Evolutionary conservation across 2,329 filamentous ascomycete genomes (phyloP).

Genomic region (Xylaria sp.): DNA sequence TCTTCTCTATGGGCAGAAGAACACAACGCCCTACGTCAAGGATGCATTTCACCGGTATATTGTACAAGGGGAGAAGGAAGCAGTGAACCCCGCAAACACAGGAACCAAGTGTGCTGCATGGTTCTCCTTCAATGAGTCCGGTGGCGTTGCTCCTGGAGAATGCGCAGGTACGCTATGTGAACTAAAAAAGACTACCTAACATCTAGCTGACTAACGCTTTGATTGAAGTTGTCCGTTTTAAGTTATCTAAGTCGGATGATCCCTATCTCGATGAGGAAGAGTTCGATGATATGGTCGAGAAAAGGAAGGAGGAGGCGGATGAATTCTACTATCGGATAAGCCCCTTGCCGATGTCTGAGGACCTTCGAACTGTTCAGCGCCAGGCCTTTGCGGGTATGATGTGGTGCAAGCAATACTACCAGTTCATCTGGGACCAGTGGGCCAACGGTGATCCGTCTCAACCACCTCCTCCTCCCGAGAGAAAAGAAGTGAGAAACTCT

Average conservation of each 20-base stretch:
- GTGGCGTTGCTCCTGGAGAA: slow-evolving; percentile 88
- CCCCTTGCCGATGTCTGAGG: slow-evolving; percentile 91
- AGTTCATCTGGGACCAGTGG: slow-evolving; percentile 98
- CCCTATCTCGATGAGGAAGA: slow-evolving; percentile 90
- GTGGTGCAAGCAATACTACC: slow-evolving; percentile 97
- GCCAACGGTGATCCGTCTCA: slow-evolving; percentile 91
- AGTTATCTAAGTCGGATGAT: slow-evolving; percentile 79
- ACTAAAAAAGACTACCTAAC: slow-evolving; percentile 2
- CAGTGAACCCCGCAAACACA: slow-evolving; percentile 80
- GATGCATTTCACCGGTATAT: slow-evolving; percentile 94
- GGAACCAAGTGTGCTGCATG: slow-evolving; percentile 93
- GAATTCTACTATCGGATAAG: slow-evolving; percentile 96
- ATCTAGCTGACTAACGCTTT: slow-evolving; percentile 27
- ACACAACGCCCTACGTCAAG: slow-evolving; percentile 87
- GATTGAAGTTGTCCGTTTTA: slow-evolving; percentile 82
- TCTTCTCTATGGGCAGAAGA: slow-evolving; percentile 79
- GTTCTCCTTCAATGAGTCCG: slow-evolving; percentile 90
- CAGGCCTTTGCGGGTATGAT: slow-evolving; percentile 97
- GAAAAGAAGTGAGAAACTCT: slow-evolving; percentile 84
- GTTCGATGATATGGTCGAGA: slow-evolving; percentile 91
- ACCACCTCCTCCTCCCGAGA: slow-evolving; percentile 82
- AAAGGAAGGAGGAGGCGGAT: slow-evolving; percentile 87
- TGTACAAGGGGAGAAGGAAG: slow-evolving; percentile 81
- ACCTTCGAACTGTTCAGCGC: slow-evolving; percentile 92
- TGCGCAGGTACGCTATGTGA: slow-evolving; percentile 79